A percentile compares a stretch with the other conserved stretches of the same genome.
phyloP scores from a whole-genome alignment of 2,329 filamentous ascomycete genomes.

The Ceratocystis alfenasii region DNA sequence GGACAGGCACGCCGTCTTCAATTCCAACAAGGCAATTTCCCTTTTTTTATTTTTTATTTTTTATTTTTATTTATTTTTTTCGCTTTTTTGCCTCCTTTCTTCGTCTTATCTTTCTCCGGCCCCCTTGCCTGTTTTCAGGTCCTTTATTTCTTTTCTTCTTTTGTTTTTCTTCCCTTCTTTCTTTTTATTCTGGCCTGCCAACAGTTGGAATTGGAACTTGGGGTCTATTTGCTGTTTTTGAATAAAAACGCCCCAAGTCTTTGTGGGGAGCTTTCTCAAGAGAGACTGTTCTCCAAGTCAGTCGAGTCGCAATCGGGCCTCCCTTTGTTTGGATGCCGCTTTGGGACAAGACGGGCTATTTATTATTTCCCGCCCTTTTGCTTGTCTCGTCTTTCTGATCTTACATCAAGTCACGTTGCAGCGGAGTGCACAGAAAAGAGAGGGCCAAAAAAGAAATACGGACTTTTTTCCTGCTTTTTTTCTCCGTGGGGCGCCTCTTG shows the following conservation, averaged over 20 bases:
- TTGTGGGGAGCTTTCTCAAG: too few relatives aligned
- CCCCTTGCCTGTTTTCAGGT: not conserved
- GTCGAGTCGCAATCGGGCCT: not conserved
- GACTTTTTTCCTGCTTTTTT: not conserved
- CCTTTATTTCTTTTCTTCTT: not conserved
- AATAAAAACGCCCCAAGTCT: too few relatives aligned
- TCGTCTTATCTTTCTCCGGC: not conserved
- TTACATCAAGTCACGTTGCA: not conserved
- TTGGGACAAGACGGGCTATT: not conserved
- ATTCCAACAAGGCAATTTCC: not conserved
- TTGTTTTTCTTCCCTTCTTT: not conserved
- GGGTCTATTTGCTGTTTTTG: not conserved
- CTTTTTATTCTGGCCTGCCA: not conserved
- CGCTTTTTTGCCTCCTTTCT: not conserved
- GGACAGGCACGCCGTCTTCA: not conserved
- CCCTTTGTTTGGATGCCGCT: not conserved
- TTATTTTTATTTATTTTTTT: not conserved
- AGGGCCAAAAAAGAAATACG: not conserved
- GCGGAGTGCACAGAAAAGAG: not conserved
- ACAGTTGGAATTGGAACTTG: not conserved
- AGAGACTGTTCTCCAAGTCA: too few relatives aligned
- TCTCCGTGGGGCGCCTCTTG: not conserved
- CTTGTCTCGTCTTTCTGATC: not conserved
- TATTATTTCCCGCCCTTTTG: not conserved
- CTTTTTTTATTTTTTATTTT: not conserved